phyloP scores from a whole-genome alignment of 2,329 filamentous ascomycete genomes.

The Verticillium albo-atrum region DNA sequence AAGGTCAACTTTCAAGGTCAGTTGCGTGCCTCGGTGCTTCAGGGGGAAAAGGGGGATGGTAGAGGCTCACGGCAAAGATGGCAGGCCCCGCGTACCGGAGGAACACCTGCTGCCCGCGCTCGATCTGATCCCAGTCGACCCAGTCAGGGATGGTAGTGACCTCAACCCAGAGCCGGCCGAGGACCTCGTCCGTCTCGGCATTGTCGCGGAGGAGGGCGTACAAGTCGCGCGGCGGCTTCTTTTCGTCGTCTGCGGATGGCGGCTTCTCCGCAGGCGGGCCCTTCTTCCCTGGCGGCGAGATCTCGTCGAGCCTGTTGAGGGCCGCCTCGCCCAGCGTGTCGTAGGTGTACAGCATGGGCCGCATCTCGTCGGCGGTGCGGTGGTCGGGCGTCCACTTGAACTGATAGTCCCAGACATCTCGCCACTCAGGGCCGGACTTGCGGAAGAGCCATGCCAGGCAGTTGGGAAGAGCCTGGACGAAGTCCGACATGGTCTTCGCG shows the following conservation, averaged over 20 bases:
- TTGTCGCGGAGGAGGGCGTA: slow-evolving; percentile 60
- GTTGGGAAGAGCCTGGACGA: background rate
- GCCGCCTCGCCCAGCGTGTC: slow-evolving; percentile 65
- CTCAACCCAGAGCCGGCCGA: slow-evolving; percentile 58
- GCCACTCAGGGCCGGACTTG: slow-evolving; percentile 11
- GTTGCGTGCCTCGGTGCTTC: slow-evolving; percentile 18
- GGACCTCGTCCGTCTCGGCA: slow-evolving; percentile 48
- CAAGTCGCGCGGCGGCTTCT: slow-evolving; percentile 47
- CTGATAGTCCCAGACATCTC: slow-evolving; percentile 54
- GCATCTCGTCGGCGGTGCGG: slow-evolving; percentile 52
- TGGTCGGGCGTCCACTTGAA: slow-evolving; percentile 68
- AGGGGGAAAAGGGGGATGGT: slow-evolving; percentile 8
- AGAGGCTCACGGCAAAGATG: slow-evolving; percentile 46
- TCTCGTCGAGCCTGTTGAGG: slow-evolving; percentile 56
- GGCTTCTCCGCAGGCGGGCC: slow-evolving; percentile 21
- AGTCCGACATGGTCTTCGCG: background rate
- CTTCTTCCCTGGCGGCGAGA: slow-evolving; percentile 45
- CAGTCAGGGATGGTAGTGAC: slow-evolving; percentile 65
- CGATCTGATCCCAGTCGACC: slow-evolving; percentile 75
- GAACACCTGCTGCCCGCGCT: slow-evolving; percentile 70
- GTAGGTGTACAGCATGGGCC: slow-evolving; percentile 60
- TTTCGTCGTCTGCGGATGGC: slow-evolving; percentile 18
- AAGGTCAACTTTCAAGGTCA: slow-evolving; percentile 45
- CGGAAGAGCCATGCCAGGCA: slow-evolving; percentile 9
- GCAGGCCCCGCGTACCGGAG: slow-evolving; percentile 69